Evolutionary conservation across 495 filamentous ascomycete genomes (phyloP), one percentile per base, ranked within the genome.

Genomic region (Lophiostoma macrostomum): DNA sequence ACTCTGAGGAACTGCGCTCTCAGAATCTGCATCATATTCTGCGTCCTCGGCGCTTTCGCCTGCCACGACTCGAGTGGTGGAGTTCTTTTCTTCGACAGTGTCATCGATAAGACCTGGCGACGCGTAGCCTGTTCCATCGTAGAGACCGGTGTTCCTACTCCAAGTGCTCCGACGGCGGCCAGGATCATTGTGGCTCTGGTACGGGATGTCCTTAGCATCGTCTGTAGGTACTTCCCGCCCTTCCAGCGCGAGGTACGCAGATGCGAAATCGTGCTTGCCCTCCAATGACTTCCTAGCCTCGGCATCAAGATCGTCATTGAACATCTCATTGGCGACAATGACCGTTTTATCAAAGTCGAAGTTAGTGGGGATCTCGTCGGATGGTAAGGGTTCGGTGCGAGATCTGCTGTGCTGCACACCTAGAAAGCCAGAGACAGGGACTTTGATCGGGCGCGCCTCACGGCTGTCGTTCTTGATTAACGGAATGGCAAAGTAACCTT

Each of bases 61-160:
- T n/a, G n/a, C n/a, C n/a, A n/a, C n/a, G n/a, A n/a, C n/a, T n/a
- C n/a, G n/a, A n/a, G n/a, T n/a, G n/a, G n/a, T n/a, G n/a, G n/a
- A n/a, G n/a, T n/a, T n/a, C n/a, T n/a, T n/a, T n/a, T n/a, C n/a
- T 18, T 36, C 4, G 12, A 36, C 32, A 13, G 12, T 13, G 5
- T 13, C 32, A 36, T 36, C 32, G 32, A 36, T 13, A 13, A 36
- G 3, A n/a, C n/a, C n/a, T n/a, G n/a, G n/a, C 10, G 12, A 8
- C 11, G 18, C 50, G 35, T 54, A 54, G 18, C 50, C 50, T 18
- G 50, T 45, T 4, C 50, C 50, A 38, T 54, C 50, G 22, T 54
- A 54, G 13, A 54, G 41, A 6, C 50, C 50, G 18, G 39, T 45
- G 23, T 54, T 25, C 19, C 41, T 8, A 38, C 50, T 23, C 50